Evolutionary conservation across 1,284 basidiomycete species (phyloP).

Genomic region (Meira miltonrushii): DNA sequence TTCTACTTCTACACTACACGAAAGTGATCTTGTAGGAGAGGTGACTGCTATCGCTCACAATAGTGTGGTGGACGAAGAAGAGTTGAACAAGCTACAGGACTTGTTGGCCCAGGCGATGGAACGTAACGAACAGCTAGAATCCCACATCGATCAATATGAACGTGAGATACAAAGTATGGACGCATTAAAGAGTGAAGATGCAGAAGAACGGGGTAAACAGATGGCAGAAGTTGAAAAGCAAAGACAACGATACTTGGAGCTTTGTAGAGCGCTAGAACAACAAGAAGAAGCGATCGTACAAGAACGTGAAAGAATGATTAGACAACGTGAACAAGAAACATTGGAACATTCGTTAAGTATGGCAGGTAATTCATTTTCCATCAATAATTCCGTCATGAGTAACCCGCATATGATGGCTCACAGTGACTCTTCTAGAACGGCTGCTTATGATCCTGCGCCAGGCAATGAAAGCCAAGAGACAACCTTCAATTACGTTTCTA

Average conservation of each 20-base stretch:
- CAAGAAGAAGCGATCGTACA: background rate
- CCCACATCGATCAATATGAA: background rate
- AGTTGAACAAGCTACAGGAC: background rate
- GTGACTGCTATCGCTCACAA: no score
- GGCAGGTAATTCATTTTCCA: no score
- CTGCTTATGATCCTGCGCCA: no score
- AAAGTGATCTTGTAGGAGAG: no score
- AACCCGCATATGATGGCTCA: no score
- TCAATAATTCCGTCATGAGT: no score
- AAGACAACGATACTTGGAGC: conserved; percentile 1
- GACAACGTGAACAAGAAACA: background rate
- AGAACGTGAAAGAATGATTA: background rate
- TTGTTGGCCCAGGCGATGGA: background rate
- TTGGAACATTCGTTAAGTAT: no score
- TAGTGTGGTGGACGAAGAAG: no score
- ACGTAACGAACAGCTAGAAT: background rate
- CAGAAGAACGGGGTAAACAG: background rate
- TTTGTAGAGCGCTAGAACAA: conserved; percentile 3
- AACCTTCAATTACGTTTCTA: no score
- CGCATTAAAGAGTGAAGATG: conserved; percentile 2
- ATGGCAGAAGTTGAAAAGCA: conserved; percentile 1
- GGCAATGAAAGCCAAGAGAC: no score
- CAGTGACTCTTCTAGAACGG: no score
- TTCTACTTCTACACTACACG: no score
- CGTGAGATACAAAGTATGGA: background rate